Base-by-base conservation (phyloP, 176 grass and related monocot genomes). In the Carex scoparia region DNA sequence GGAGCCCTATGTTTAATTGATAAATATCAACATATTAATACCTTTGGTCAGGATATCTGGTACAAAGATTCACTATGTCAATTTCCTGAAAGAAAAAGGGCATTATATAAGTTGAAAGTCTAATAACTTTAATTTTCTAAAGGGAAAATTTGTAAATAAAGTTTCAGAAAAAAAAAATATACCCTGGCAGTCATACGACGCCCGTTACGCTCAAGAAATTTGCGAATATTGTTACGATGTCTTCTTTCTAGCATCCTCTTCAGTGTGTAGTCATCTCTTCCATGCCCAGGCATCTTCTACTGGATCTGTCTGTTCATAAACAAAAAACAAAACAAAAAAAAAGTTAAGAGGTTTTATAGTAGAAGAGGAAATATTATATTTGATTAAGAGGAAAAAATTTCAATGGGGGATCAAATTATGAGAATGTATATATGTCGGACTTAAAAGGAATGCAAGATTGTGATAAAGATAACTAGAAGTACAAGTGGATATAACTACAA, bases 241-340 rank as follows among this genome's bases (percentile, higher is more conserved):
- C 81, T 68, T 60, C 81, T 83, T 51, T 83, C 81, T 27, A 68
- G 5, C 46, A 83, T 83, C 42, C 28, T 83, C 81, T 83, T 38
- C 23, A 55, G 27, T 54, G 81, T 83, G 15, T 83, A 83, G 2
- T 56, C 60, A 4, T 69, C 28, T 66, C 23, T 68, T 68, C 81
- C 63, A 83, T 56, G 81, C 63, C 61, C 61, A 69, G 62, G 81
- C 81, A 83, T 83, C 62, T 83, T 83, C 81, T 55, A 69, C 64
- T 68, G 31, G 30, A 83, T 13, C 62, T 14, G 19, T 7, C 62
- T 53, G 44, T 66, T 83, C 19, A 65, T 51, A 83, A 64, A 55
- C 38, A 27, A 46, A 51, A 12, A 51, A 65, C 32, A 83, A 64
- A 55, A 4, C 14, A 46, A 51, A 12, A 51, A 83, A 57, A 56